phyloP scores from a whole-genome alignment of 176 grass and related monocot genomes.

The Avena atlantica region DNA sequence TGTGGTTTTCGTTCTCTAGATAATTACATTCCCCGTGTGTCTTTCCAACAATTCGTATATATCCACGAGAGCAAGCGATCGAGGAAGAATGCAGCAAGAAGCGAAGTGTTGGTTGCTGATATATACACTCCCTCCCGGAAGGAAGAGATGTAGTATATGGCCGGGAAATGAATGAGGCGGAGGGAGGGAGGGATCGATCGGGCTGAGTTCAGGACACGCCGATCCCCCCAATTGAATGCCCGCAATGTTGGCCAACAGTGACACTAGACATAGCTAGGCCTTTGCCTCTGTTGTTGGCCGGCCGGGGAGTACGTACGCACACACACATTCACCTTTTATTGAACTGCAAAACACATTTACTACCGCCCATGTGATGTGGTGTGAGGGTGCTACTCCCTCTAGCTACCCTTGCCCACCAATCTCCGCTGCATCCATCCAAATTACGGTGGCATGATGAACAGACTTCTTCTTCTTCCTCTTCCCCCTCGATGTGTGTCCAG shows the following conservation, averaged over 20 bases:
- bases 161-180: background rate
- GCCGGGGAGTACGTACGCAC: constrained; percentile 1
- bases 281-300: background rate
- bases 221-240: constrained; percentile 42
- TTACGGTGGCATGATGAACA: background rate
- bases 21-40: background rate
- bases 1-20: background rate
- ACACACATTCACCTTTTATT: constrained; percentile 43
- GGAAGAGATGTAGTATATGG: background rate
- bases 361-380: constrained; percentile 4
- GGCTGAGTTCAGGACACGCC: background rate
- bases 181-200: background rate
- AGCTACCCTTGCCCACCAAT: too few species aligned
- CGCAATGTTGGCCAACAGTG: constrained; percentile 49
- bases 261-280: background rate
- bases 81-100: background rate
- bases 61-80: background rate
- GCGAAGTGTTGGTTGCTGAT: too few species aligned
- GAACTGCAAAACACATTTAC: constrained; percentile 46
- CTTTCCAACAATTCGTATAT: background rate
- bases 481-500: background rate
- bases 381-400: background rate
- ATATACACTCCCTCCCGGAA: background rate
- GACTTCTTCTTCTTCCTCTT: background rate
- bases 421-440: background rate